Evolutionary conservation across 1,284 basidiomycete species (phyloP).

Genomic region (Leccinum pseudoinsigne): DNA sequence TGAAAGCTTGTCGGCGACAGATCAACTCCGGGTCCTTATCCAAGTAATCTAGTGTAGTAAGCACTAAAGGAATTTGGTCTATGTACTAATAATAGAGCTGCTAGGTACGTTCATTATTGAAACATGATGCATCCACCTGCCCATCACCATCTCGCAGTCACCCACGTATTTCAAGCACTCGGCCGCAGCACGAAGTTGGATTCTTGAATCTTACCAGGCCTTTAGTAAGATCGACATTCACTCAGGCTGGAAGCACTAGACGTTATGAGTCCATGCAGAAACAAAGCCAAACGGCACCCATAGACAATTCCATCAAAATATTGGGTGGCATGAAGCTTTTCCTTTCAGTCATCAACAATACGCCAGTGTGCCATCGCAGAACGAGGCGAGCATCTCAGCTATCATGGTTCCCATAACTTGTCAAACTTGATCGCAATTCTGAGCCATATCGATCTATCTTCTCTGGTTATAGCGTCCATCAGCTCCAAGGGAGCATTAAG

Average conservation of each 20-base stretch:
- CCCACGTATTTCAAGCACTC: background rate
- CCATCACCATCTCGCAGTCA: background rate
- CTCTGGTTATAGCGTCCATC: too few relatives aligned
- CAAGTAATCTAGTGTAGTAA: background rate
- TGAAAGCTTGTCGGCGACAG: background rate
- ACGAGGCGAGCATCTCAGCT: background rate
- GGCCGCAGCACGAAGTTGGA: background rate
- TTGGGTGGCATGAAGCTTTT: too few relatives aligned
- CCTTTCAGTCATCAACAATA: background rate
- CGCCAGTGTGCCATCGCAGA: too few relatives aligned
- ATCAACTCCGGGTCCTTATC: background rate
- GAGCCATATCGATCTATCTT: too few relatives aligned
- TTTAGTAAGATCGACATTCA: too few relatives aligned
- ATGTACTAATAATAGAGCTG: background rate
- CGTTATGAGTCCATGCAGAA: background rate
- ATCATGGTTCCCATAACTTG: background rate
- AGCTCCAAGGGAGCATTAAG: background rate
- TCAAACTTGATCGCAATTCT: too few relatives aligned
- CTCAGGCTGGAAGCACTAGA: too few relatives aligned
- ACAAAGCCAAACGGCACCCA: background rate
- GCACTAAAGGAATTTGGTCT: background rate
- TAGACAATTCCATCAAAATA: too few relatives aligned
- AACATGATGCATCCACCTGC: background rate
- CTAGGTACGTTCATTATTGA: background rate
- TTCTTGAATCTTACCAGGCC: background rate